Evolutionary conservation across 108 stramenopile species (phyloP), one percentile per base, ranked within the genome.

Genomic region (Nitzschia sp.): DNA sequence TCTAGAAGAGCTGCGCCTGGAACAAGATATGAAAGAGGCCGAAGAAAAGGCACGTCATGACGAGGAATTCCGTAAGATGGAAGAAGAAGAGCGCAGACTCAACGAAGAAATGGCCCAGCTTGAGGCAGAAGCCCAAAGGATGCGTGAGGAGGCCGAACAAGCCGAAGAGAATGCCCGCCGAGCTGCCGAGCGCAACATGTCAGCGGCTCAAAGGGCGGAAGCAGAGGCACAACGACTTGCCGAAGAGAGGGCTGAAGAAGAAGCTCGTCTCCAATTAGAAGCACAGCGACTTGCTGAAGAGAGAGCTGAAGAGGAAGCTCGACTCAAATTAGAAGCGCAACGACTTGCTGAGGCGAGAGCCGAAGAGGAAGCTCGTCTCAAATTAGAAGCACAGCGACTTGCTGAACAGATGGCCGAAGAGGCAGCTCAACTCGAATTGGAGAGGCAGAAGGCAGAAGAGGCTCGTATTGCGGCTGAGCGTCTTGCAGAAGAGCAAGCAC

Each of bases 41-140:
- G 66, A 74, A 60, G 74, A 67, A 27, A 35, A 67, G 56, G 74
- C 57, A 28, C 28, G 46, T 18, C 54, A 9, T 24, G 59, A 71
- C 34, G 59, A 71, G 45, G 59, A 70, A 29, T 19, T 11, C 2
- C 1, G 34, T 3, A 46, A 34, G 26, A 9, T 38, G 71, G 55
- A 45, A 2, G 38, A 48, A 34, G 46, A 46, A 42, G 67, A 68
- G 55, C 35, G 33, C 24, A 5, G 30, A 30, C 30, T 46, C 15
- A 28, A 45, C 8, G 55, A 34, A 17, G 33, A 68, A 46, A 45
- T 28, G 55, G 19, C 13, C 23, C 55, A 31, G 17, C 68, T 56
- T 35, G 68, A 56, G 4, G 35, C 38, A 38, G 72, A 64, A 47
- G 64, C 28, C 24, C 24, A 71, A 62, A 54, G 29, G 34, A 9